Base-by-base conservation (phyloP, 2,329 filamentous ascomycete genomes). In the Monosporascus sp. region DNA sequence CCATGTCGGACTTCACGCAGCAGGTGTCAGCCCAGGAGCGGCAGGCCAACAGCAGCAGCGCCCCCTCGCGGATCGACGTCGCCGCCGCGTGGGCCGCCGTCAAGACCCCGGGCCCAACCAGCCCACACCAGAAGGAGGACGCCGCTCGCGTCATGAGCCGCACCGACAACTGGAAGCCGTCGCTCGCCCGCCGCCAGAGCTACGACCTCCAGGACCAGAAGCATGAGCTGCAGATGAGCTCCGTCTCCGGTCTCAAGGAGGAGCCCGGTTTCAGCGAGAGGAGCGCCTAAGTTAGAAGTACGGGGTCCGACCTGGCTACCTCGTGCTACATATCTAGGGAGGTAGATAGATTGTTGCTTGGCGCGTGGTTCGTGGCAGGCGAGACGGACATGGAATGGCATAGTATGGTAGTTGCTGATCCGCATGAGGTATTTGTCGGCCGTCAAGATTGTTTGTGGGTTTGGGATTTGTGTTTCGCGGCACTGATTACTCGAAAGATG, bases 201-300 rank as follows among this genome's bases (percentile, higher is more conserved):
- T 84, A 76, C 72, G 76, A 71, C 61, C 70, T 71, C 37, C 76
- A 84, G 66, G 80, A 82, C 63, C 73, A 74, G 65, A 81, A 81
- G 66, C 79, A 75, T 57, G 69, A 69, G 51, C 61, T 79, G 67
- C 78, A 81, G 61, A 77, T 80, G 76, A 68, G 66, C 47, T 68
- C 64, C 52, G 69, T 77, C 31, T 55, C 57, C 31, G 63, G 62
- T 36, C 68, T 70, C 53, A 61, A 68, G 62, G 65, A 67, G 1
- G 69, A 69, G 2, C 69, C 71, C 7, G 76, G 76, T 0, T 79
- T 79, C 53, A 73, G 67, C 34, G 76, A 79, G 70, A 66, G 36
- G 48, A 50, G 24, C 50, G 27, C 50, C 46, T 8, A n/a, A 44
- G 38, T 34, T 14, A 11, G 9, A 11, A 34, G 31, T 11, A 11